Percentiles rank a stretch among this genome's conserved stretches.
Evolutionary conservation across 257 asterid species (phyloP).

Genomic region (Gentiana dahurica): DNA sequence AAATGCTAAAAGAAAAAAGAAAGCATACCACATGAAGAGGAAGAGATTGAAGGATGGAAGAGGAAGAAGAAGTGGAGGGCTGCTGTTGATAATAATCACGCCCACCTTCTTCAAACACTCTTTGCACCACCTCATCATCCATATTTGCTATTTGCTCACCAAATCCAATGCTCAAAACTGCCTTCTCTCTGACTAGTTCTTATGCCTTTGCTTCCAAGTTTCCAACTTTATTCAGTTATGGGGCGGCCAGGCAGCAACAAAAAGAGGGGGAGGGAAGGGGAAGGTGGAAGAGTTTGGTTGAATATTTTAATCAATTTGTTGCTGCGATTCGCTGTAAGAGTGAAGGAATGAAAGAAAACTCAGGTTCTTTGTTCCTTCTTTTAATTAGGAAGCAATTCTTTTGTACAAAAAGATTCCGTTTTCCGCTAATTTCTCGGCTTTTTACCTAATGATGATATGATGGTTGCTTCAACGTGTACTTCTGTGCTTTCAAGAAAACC

Average conservation of each 20-base stretch:
- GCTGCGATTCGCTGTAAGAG: no score
- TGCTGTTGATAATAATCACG: conserved; percentile 81
- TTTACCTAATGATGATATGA: no score
- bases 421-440: no score
- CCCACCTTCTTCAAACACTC: conserved; percentile 92
- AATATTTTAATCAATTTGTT: no score
- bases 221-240: conserved; percentile 6
- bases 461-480: no score
- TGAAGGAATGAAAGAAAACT: no score
- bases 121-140: conserved; percentile 93
- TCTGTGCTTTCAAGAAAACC: no score
- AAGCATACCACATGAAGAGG: conserved; percentile 81
- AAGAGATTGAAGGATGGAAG: conserved; percentile 94
- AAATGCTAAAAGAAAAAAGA: neutral
- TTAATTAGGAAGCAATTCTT: no score
- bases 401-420: no score
- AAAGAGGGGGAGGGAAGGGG: no score
- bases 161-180: neutral
- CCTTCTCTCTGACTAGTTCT: neutral
- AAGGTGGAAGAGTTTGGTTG: no score
- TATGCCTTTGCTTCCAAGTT: conserved; percentile 9
- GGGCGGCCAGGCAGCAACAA: neutral
- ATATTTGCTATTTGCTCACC: conserved; percentile 13
- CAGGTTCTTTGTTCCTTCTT: no score
- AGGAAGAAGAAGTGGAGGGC: conserved; percentile 76